phyloP scores from a whole-genome alignment of 441 rosid genomes.

The Cnidoscolus chayamansa region DNA sequence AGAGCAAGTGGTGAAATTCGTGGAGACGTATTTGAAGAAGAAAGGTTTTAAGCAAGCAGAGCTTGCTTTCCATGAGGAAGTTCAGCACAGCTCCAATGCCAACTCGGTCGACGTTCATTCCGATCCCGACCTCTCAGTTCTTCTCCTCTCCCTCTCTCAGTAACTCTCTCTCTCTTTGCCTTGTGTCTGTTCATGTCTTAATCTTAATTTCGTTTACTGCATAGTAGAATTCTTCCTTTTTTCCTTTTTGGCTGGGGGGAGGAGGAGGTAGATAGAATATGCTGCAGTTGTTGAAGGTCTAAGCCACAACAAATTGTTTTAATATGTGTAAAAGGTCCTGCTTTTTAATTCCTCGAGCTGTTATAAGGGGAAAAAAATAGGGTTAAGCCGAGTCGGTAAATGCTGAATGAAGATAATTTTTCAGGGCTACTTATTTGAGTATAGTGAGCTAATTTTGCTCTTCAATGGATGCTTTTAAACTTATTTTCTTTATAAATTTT shows the following conservation, averaged over 20 bases:
- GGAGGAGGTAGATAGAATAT: background rate
- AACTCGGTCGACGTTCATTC: slow-evolving; percentile 45
- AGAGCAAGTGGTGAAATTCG: slow-evolving; percentile 48
- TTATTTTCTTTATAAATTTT: too few species aligned
- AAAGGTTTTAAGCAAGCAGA: slow-evolving; percentile 61
- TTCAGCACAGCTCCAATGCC: slow-evolving; percentile 41
- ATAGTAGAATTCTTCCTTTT: too few species aligned
- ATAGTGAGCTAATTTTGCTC: slow-evolving; percentile 4
- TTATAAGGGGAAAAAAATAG: background rate
- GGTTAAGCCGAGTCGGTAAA: background rate
- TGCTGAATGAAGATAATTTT: slow-evolving; percentile 5
- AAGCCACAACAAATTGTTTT: background rate
- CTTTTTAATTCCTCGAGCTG: background rate
- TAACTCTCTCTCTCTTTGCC: slow-evolving; percentile 18
- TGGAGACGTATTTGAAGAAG: slow-evolving; percentile 66
- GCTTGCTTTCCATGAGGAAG: slow-evolving; percentile 50
- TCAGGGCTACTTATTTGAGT: background rate
- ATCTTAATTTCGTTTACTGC: background rate
- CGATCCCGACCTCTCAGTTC: slow-evolving; percentile 67
- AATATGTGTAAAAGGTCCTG: background rate
- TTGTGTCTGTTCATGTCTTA: background rate
- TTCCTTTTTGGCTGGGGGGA: background rate
- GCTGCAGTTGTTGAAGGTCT: background rate
- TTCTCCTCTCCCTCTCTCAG: slow-evolving; percentile 66
- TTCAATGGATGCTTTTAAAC: slow-evolving; percentile 3